phyloP scores from a whole-genome alignment of 768 basidiomycete species.

The Cystofilobasidium ferigula region DNA sequence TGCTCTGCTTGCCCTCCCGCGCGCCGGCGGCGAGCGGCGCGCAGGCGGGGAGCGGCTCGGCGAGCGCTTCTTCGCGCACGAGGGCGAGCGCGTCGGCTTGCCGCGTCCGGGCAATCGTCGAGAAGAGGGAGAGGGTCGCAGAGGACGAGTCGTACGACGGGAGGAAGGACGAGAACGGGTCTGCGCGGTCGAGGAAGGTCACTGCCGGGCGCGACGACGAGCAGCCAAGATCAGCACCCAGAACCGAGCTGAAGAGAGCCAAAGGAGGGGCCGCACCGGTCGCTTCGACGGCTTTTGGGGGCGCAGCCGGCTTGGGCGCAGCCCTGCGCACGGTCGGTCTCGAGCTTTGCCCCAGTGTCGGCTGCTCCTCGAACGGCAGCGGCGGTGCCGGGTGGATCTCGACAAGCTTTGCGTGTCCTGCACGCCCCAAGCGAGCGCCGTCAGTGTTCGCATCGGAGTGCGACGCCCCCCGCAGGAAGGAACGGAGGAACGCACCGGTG shows the following conservation, averaged over 20 bases:
- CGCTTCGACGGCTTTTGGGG: not conserved
- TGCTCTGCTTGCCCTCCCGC: not conserved
- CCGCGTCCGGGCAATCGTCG: not conserved
- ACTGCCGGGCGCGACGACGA: not conserved
- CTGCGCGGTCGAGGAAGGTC: not conserved
- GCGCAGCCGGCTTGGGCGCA: not conserved
- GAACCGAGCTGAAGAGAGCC: not conserved
- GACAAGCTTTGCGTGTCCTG: not conserved
- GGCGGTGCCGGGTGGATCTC: constrained; percentile 4
- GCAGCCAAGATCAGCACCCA: not conserved
- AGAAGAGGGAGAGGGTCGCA: constrained; percentile 1
- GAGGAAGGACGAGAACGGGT: constrained; percentile 9
- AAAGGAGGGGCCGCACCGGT: not conserved
- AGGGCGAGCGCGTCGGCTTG: not conserved
- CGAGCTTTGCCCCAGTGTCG: constrained; percentile 3
- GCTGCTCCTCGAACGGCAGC: not conserved
- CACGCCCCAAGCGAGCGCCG: not conserved
- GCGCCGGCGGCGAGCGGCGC: not conserved
- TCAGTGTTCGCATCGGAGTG: not conserved
- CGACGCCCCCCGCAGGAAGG: not conserved
- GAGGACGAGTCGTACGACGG: constrained; percentile 3
- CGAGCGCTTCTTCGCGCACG: not conserved
- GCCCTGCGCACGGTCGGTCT: not conserved
- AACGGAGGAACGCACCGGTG: not conserved
- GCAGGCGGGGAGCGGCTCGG: not conserved